Conservation (phyloP, 352 stramenopile species). For the Blastocystis sp. region DNA sequence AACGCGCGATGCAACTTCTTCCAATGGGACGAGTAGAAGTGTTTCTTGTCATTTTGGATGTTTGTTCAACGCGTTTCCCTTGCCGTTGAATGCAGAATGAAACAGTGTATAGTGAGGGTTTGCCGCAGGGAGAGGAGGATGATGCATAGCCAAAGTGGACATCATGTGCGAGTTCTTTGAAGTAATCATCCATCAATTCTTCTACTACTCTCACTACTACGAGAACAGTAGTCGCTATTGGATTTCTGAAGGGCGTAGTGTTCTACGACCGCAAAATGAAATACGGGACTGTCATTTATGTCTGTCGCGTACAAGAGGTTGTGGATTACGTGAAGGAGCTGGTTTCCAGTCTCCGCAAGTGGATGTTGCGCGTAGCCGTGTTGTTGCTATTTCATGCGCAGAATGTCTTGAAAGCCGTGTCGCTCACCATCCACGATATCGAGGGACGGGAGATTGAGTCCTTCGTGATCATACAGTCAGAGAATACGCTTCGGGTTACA, state of each 20-base stretch:
- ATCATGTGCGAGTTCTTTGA: constrained; percentile 41
- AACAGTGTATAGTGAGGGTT: constrained; percentile 14
- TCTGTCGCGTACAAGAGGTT: constrained; percentile 30
- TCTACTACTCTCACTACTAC: constrained; percentile 40
- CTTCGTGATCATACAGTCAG: not conserved
- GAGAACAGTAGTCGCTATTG: not conserved
- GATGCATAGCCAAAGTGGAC: constrained; percentile 5
- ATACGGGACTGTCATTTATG: not conserved
- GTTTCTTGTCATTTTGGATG: not conserved
- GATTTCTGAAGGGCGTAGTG: constrained; percentile 3
- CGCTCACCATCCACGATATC: not conserved
- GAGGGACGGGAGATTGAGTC: constrained; percentile 9
- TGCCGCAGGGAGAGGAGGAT: not conserved
- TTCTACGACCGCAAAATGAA: constrained; percentile 14
- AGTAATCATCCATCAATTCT: constrained; percentile 33
- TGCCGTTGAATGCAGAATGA: constrained; percentile 30
- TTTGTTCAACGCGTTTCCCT: not conserved
- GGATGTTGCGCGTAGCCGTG: constrained; percentile 1
- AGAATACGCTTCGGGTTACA: not conserved
- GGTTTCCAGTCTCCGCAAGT: not conserved
- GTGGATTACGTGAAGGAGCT: constrained; percentile 16
- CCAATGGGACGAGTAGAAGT: constrained; percentile 74
- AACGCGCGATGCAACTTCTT: constrained; percentile 82
- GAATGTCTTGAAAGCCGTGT: not conserved
- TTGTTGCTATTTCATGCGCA: not conserved